These are phyloP conservation scores for Fusarium subtropicale DNA, from an alignment of 2,329 filamentous ascomycete genomes.

Conservation along the genomic window DNA sequence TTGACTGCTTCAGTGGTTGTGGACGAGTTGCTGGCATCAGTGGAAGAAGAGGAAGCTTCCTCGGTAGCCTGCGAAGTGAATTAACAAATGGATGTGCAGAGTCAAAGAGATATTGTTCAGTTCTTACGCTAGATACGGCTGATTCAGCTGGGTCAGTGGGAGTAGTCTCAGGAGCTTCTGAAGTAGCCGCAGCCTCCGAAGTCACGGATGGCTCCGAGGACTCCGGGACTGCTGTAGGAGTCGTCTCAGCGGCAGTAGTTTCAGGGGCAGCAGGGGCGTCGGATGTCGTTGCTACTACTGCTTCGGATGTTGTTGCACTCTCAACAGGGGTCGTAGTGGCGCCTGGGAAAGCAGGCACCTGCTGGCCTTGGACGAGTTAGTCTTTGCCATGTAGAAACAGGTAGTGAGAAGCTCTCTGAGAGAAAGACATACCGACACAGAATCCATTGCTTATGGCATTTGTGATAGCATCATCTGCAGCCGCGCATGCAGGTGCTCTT, in stretches of 20 bases:
- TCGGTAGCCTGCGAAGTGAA: conserved; percentile 16
- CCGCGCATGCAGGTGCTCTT: conserved; percentile 41
- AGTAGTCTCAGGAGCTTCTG: conserved; percentile 10
- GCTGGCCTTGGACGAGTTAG: conserved; percentile 30
- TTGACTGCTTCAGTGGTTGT: conserved; percentile 26
- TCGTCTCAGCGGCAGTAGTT: conserved; percentile 19
- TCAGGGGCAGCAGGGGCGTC: conserved; percentile 9
- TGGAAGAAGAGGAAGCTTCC: conserved; percentile 29
- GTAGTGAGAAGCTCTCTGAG: neutral
- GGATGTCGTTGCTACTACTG: conserved; percentile 24
- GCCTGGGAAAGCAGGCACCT: conserved; percentile 20
- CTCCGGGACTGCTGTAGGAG: conserved; percentile 5
- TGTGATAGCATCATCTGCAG: conserved; percentile 38
- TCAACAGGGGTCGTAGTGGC: conserved; percentile 22
- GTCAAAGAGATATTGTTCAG: neutral
- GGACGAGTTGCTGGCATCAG: conserved; percentile 30
- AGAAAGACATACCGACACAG: conserved; percentile 41
- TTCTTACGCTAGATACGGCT: conserved; percentile 36
- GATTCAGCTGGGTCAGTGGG: conserved; percentile 5
- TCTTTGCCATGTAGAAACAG: neutral
- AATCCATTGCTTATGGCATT: conserved; percentile 36
- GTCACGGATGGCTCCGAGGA: conserved; percentile 6
- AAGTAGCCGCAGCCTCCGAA: conserved; percentile 8
- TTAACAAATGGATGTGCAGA: neutral
- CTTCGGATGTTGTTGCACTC: conserved; percentile 11